Base-by-base conservation (phyloP, 768 basidiomycete genomes). In the Phylloporus sp. region DNA sequence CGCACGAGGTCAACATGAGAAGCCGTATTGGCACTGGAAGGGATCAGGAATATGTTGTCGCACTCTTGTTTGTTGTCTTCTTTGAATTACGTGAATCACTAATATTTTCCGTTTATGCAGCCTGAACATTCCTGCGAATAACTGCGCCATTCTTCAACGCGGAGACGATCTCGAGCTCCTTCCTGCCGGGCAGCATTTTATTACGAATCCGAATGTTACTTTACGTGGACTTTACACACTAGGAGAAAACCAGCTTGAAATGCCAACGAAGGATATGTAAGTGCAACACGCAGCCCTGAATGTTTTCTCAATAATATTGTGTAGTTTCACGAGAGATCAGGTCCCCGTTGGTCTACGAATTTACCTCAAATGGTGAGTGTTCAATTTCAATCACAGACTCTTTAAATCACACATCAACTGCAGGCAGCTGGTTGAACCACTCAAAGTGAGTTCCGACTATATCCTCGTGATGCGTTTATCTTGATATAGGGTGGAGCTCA, bases 181-280 rank as follows among this genome's bases (percentile, higher is more conserved):
- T 20, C 76, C 82, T 38, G 89, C 89, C 32, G 89, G 89, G 2
- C 89, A 91, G 60, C 86, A 86, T 42, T 87, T 82, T 51, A 84
- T 91, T 59, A 90, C 88, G 10, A 84, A 87, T 57, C 87, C 89
- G 4, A 88, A 82, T 47, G 82, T 90, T 37, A 90, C 88, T 3
- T 68, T 90, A 5, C 84, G 88, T 46, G 86, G 86, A 4, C 56
- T 90, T 17, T 90, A 80, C 64, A 87, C 89, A 1, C 75, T 86
- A 3, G 88, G 88, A 23, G 89, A 90, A 62, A 88, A 86, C 56
- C 88, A 90, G 62, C 63, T 87, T 23, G 88, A 90, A 62, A 85
- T 90, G 83, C 87, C 88, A 4, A 90, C 87, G 8, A 90, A 90
- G 66, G 86, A 89, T 54, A 89, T 89, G 85, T 84, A 55, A 55